These are phyloP conservation scores for Leucosporidium yakuticum DNA, from an alignment of 768 basidiomycete genomes.

Conservation along the genomic window DNA sequence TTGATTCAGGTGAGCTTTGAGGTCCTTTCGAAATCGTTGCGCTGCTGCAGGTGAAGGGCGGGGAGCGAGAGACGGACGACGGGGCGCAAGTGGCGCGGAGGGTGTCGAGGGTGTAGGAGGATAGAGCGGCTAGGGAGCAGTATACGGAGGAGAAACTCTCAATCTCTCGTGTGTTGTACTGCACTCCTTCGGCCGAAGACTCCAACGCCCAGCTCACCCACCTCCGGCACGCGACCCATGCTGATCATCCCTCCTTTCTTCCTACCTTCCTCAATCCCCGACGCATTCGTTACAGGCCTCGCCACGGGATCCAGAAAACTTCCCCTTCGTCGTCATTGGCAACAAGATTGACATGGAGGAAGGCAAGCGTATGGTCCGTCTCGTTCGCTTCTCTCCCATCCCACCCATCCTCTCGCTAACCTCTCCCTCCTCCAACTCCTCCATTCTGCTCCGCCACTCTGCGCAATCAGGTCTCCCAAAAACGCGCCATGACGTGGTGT, in stretches of 20 bases:
- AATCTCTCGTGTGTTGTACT: no score
- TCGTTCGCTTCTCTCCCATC: not conserved
- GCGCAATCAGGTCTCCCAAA: conserved; percentile 80
- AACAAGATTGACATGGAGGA: conserved; percentile 99
- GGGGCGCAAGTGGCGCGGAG: no score
- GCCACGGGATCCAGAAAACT: conserved; percentile 98
- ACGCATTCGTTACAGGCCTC: conserved; percentile 60
- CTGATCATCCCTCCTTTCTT: no score
- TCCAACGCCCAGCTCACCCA: no score
- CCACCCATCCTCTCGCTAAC: not conserved
- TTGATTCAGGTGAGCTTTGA: conserved; percentile 59
- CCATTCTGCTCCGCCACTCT: not conserved
- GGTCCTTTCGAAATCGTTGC: no score
- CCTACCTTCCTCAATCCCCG: no score
- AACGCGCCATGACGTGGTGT: conserved; percentile 99
- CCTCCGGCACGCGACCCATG: no score
- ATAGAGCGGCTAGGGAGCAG: no score
- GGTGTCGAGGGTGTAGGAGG: not conserved
- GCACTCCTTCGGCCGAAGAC: no score
- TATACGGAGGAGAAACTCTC: no score
- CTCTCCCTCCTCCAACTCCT: not conserved
- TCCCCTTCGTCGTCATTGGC: conserved; percentile 98
- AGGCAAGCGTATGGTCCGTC: conserved; percentile 83
- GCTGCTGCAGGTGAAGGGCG: not conserved
- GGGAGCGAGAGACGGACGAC: not conserved